These are phyloP conservation scores for Nemania abortiva DNA, from an alignment of 2,329 filamentous ascomycete species.

Conservation along the genomic window DNA sequence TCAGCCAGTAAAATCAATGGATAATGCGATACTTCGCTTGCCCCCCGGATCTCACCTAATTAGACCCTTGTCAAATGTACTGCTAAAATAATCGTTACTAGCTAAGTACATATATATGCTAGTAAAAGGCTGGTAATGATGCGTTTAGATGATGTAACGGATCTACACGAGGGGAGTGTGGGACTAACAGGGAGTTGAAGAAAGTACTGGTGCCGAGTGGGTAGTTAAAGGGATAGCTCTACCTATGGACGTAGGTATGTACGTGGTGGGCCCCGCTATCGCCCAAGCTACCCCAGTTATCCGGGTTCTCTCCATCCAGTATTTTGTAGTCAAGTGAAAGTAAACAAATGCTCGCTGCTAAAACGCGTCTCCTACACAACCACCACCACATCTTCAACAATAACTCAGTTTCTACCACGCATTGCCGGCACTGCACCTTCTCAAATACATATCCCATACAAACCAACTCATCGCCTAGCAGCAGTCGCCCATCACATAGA, in stretches of 20 bases:
- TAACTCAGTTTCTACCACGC: background rate
- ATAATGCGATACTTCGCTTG: too few relatives aligned
- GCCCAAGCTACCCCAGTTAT: background rate
- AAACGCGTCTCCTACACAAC: constrained; percentile 30
- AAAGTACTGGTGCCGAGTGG: too few relatives aligned
- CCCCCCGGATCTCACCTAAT: too few relatives aligned
- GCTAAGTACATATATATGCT: too few relatives aligned
- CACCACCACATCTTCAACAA: constrained; percentile 12
- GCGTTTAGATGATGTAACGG: too few relatives aligned
- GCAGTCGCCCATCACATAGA: constrained; percentile 5
- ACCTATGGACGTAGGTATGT: background rate
- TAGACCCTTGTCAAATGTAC: too few relatives aligned
- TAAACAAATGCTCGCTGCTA: constrained; percentile 35
- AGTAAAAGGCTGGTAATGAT: too few relatives aligned
- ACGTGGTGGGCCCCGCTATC: background rate
- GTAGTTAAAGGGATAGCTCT: too few relatives aligned
- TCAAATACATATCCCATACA: background rate
- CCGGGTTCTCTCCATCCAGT: background rate
- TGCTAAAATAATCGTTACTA: too few relatives aligned
- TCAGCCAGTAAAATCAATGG: too few relatives aligned
- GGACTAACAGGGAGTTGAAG: too few relatives aligned
- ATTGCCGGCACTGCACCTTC: constrained; percentile 10
- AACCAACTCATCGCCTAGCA: background rate
- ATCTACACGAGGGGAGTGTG: too few relatives aligned
- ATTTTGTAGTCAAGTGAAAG: constrained; percentile 19